A percentile compares a stretch with the other conserved stretches of the same genome.
These are phyloP conservation scores for Pinus taeda DNA, from an alignment of 75 land plant genomes.

Conservation along the genomic window DNA sequence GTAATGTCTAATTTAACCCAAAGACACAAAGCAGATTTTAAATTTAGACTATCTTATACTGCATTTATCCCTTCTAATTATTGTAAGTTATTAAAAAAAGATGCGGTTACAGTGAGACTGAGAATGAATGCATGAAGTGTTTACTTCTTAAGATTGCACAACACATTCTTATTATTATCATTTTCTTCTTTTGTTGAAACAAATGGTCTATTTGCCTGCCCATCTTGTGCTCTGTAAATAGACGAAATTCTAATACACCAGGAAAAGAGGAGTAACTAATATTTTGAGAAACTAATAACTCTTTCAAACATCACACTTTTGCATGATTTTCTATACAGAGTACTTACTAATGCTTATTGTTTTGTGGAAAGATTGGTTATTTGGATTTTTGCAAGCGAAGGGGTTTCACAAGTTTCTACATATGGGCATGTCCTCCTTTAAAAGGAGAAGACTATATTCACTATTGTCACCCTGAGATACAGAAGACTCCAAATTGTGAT, in stretches of 20 bases:
- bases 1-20: conserved; percentile 25
- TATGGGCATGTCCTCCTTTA: conserved; percentile 82
- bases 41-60: neutral
- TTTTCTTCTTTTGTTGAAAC: too few species aligned
- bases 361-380: conserved; percentile 56
- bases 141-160: neutral
- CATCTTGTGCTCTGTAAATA: neutral
- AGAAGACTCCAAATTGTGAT: conserved; percentile 67
- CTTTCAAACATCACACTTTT: neutral
- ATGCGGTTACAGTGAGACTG: neutral
- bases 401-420: conserved; percentile 72
- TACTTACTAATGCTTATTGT: neutral
- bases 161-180: neutral
- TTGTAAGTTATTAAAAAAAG: neutral
- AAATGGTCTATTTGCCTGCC: neutral
- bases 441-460: conserved; percentile 80
- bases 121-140: neutral
- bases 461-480: conserved; percentile 69
- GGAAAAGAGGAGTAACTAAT: neutral
- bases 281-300: neutral
- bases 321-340: neutral
- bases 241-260: neutral
- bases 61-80: neutral
- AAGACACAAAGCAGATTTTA: neutral
- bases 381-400: conserved; percentile 67